These are phyloP conservation scores for Calcarisporium arbuscula DNA, from an alignment of 2,329 filamentous ascomycete genomes.

Conservation along the genomic window DNA sequence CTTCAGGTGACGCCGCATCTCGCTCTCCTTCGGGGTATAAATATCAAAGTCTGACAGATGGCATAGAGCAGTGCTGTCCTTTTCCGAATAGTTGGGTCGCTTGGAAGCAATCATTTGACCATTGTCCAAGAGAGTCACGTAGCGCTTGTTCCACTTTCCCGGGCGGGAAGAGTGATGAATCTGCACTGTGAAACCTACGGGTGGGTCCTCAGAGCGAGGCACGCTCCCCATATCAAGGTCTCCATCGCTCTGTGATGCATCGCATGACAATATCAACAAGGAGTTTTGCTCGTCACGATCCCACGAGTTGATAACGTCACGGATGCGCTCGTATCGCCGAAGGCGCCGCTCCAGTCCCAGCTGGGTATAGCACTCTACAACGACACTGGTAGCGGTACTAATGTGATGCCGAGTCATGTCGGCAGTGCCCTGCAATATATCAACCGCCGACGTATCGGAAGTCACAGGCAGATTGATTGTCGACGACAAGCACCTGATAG, in stretches of 20 bases:
- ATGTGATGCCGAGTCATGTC: slow-evolving; percentile 58
- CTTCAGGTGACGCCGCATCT: slow-evolving; percentile 64
- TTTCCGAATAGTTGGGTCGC: slow-evolving; percentile 56
- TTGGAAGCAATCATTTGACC: slow-evolving; percentile 71
- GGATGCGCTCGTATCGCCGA: slow-evolving; percentile 77
- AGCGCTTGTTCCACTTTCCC: slow-evolving; percentile 85
- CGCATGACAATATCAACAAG: slow-evolving; percentile 59
- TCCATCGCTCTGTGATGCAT: slow-evolving; percentile 44
- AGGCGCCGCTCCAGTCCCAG: slow-evolving; percentile 77
- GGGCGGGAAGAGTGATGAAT: slow-evolving; percentile 76
- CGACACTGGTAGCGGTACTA: slow-evolving; percentile 57
- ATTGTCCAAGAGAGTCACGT: slow-evolving; percentile 64
- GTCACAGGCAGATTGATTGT: slow-evolving; percentile 66
- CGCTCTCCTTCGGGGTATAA: slow-evolving; percentile 66
- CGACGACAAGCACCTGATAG: slow-evolving; percentile 65
- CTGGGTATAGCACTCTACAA: slow-evolving; percentile 69
- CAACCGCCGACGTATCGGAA: slow-evolving; percentile 65
- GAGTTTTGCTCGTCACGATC: slow-evolving; percentile 72
- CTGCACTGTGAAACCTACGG: slow-evolving; percentile 60
- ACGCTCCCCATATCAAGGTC: slow-evolving; percentile 63
- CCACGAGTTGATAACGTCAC: slow-evolving; percentile 91
- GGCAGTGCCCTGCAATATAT: slow-evolving; percentile 64
- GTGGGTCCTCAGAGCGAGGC: slow-evolving; percentile 50
- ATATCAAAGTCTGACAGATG: slow-evolving; percentile 91
- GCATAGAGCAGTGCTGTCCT: slow-evolving; percentile 66